Conservation (phyloP, 192 early-diverging fungal species). For the Coemansia sp. region DNA sequence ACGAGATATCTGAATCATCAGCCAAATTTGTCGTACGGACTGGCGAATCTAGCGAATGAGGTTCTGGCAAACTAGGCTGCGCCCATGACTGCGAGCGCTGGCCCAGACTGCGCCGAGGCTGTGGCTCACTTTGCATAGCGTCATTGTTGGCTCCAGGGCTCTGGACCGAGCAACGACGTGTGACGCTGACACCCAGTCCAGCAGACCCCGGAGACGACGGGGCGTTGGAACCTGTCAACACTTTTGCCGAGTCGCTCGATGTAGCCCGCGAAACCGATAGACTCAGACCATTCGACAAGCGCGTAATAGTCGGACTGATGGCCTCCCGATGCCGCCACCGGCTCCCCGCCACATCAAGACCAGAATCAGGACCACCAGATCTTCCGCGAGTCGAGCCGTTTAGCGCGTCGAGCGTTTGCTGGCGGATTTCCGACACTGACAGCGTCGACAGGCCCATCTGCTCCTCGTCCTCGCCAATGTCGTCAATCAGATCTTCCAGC, state of each 20-base stretch:
- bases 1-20: background rate
- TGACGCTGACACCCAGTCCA: too few species aligned
- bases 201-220: too few species aligned
- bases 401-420: constrained; percentile 48
- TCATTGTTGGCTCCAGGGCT: too few species aligned
- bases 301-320: too few species aligned
- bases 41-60: background rate
- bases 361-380: background rate
- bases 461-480: constrained; percentile 48
- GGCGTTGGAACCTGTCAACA: too few species aligned
- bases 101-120: background rate
- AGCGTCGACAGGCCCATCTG: constrained; percentile 21
- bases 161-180: too few species aligned
- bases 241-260: too few species aligned
- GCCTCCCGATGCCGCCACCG: constrained; percentile 1
- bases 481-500: constrained; percentile 41
- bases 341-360: background rate
- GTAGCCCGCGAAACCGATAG: too few species aligned
- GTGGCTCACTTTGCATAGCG: too few species aligned
- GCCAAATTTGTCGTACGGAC: too few species aligned
- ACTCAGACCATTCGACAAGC: too few species aligned
- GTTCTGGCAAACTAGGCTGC: background rate
- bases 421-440: constrained; percentile 38
- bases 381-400: constrained; percentile 25
- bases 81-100: constrained; percentile 1